phyloP scores from a whole-genome alignment of 2,329 filamentous ascomycete species.

The Fusarium continuum region DNA sequence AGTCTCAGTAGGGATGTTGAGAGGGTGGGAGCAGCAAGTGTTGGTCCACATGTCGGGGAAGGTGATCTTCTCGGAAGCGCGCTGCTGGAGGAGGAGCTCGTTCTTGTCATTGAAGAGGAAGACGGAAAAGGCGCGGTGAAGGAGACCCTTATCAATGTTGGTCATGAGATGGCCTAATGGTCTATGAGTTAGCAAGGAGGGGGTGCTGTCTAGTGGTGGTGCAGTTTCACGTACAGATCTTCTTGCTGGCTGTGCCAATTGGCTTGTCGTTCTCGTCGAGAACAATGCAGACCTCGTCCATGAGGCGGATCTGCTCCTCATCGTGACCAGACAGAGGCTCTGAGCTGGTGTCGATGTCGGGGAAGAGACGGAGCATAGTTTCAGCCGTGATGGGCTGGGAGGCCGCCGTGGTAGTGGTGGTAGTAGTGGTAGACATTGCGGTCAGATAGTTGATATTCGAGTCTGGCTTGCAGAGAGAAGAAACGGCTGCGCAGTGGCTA shows the following conservation, averaged over 20 bases:
- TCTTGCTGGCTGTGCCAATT: conserved; percentile 97
- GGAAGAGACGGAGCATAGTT: conserved; percentile 87
- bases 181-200: conserved; percentile 24
- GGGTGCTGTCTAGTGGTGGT: background rate
- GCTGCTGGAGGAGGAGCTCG: conserved; percentile 92
- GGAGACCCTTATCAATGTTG: conserved; percentile 94
- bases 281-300: conserved; percentile 99
- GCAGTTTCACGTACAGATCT: conserved; percentile 76
- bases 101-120: conserved; percentile 97
- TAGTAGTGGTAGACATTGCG: conserved; percentile 48
- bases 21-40: conserved; percentile 97
- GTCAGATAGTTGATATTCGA: background rate
- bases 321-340: conserved; percentile 89
- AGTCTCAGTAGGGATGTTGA: conserved; percentile 91
- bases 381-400: conserved; percentile 80
- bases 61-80: conserved; percentile 96
- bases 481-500: background rate
- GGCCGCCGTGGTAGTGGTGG: conserved; percentile 56
- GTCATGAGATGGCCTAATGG: conserved; percentile 91
- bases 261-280: conserved; percentile 90
- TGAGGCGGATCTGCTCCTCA: conserved; percentile 95
- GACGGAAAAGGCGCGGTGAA: conserved; percentile 97
- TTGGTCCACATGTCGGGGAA: conserved; percentile 99
- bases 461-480: background rate
- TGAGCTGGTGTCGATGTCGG: conserved; percentile 78